These are phyloP conservation scores for Melocanna baccifera DNA, from an alignment of 176 grass and related monocot genomes.

Conservation along the genomic window DNA sequence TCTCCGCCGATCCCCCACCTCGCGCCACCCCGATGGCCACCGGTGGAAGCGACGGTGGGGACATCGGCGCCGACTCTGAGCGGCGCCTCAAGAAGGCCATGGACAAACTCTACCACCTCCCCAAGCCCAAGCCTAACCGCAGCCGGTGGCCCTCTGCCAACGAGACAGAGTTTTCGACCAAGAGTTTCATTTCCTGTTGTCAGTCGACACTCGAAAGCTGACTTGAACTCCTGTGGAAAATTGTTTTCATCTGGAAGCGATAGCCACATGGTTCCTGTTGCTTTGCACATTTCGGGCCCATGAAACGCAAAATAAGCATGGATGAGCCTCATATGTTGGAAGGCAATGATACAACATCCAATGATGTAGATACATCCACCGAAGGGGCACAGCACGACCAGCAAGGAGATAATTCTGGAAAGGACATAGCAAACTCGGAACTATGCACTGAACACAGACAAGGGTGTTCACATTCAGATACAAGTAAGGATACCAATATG, in stretches of 20 bases:
- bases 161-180: constrained; percentile 79
- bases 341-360: background rate
- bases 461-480: constrained; percentile 25
- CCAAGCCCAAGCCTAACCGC: constrained; percentile 52
- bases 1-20: constrained; percentile 9
- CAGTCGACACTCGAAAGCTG: constrained; percentile 74
- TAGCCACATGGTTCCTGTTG: constrained; percentile 33
- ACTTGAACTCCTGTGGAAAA: constrained; percentile 39
- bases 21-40: constrained; percentile 32
- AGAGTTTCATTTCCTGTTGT: constrained; percentile 84
- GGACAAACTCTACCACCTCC: constrained; percentile 91
- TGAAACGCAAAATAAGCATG: constrained; percentile 77
- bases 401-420: constrained; percentile 32
- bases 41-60: constrained; percentile 34
- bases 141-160: constrained; percentile 70
- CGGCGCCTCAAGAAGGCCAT: constrained; percentile 84
- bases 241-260: constrained; percentile 35
- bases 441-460: constrained; percentile 13
- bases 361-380: constrained; percentile 3
- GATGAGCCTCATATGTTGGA: constrained; percentile 38
- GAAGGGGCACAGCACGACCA: constrained; percentile 22
- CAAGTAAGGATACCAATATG: constrained; percentile 26
- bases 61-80: constrained; percentile 61
- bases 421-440: constrained; percentile 17
- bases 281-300: constrained; percentile 31